These are phyloP conservation scores for Yarrowia sp. DNA, from an alignment of 805 yeast species.

Conservation along the genomic window DNA sequence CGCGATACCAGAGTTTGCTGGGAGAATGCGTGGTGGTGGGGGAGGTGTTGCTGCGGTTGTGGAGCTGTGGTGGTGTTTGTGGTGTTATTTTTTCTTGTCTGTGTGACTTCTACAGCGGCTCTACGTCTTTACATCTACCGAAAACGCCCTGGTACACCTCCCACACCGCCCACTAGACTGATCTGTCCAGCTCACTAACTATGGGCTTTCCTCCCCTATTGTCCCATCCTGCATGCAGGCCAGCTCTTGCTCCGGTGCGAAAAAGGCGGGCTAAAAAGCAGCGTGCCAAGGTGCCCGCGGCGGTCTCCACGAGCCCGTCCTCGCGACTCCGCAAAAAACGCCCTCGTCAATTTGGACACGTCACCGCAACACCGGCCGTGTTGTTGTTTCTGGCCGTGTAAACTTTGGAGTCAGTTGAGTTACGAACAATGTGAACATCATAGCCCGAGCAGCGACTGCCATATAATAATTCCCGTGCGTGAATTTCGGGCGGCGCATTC, in stretches of 20 bases:
- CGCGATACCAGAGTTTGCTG: slow-evolving; percentile 14
- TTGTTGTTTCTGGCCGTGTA: slow-evolving; percentile 15
- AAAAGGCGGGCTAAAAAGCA: too few species aligned
- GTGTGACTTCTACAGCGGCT: too few species aligned
- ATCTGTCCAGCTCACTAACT: not conserved
- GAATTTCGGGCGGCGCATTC: too few species aligned
- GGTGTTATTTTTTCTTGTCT: not conserved
- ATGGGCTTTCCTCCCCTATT: not conserved
- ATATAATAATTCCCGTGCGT: not conserved
- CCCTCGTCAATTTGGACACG: slow-evolving; percentile 1
- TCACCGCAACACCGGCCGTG: slow-evolving; percentile 6
- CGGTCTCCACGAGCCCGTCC: too few species aligned
- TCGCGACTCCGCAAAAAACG: too few species aligned
- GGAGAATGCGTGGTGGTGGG: slow-evolving; percentile 1
- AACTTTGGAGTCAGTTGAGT: slow-evolving; percentile 21
- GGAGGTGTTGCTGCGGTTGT: too few species aligned
- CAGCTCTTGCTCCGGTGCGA: not conserved
- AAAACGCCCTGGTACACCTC: too few species aligned
- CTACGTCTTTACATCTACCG: too few species aligned
- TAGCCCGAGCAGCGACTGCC: not conserved
- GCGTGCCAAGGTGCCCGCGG: too few species aligned
- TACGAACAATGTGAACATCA: not conserved
- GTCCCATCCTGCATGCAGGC: slow-evolving; percentile 18
- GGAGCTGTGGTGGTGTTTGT: not conserved
- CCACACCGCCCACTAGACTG: too few species aligned